Evolutionary conservation across 331 rosid genomes (phyloP).

Genomic region (Saraca asoca): DNA sequence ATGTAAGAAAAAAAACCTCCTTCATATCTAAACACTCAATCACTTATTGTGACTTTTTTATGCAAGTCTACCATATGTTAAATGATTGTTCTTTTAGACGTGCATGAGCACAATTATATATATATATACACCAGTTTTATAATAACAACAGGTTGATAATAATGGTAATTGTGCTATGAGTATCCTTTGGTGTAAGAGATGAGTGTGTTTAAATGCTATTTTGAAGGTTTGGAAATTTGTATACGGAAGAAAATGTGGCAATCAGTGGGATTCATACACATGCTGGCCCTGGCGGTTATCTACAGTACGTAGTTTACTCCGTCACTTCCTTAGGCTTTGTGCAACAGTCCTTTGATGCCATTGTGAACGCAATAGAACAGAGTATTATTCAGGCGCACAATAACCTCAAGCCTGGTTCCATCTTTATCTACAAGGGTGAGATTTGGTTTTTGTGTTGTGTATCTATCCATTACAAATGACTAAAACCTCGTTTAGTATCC

Average conservation of each 20-base stretch:
- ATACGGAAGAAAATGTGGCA: conserved; percentile 75
- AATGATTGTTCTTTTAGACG: too few species aligned
- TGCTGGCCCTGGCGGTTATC: conserved; percentile 88
- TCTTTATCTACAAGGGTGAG: conserved; percentile 59
- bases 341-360: conserved; percentile 75
- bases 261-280: conserved; percentile 87
- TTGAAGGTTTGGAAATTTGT: conserved; percentile 65
- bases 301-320: conserved; percentile 70
- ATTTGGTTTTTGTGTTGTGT: neutral
- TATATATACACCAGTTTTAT: too few species aligned
- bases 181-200: too few species aligned
- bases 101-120: too few species aligned
- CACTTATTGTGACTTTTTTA: too few species aligned
- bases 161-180: too few species aligned
- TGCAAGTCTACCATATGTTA: too few species aligned
- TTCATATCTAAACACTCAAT: too few species aligned
- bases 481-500: neutral
- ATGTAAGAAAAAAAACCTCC: too few species aligned
- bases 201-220: too few species aligned
- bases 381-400: conserved; percentile 75
- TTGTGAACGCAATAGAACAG: conserved; percentile 63
- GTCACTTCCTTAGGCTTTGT: conserved; percentile 74
- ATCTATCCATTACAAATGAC: neutral
- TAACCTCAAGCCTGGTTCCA: conserved; percentile 65
- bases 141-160: too few species aligned